Evolutionary conservation across 148 eudicot genomes (phyloP).

Genomic region (Fagopyrum homotropicum): DNA sequence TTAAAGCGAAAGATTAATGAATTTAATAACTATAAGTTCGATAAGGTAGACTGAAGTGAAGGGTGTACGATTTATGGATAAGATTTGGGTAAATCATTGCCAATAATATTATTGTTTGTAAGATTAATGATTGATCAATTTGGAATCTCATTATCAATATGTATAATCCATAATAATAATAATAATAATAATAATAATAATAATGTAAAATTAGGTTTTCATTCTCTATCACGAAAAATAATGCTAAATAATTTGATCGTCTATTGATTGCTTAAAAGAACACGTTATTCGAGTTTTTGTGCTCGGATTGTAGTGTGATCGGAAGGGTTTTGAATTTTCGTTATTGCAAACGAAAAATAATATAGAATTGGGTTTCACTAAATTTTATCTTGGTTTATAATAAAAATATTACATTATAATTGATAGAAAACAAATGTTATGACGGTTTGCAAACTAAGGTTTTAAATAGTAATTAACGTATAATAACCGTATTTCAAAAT

Average conservation of each 20-base stretch:
- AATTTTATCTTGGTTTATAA: no score
- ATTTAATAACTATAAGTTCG: not conserved
- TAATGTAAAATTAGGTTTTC: not conserved
- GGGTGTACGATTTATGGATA: not conserved
- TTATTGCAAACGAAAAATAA: no score
- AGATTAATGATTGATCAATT: not conserved
- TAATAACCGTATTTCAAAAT: no score
- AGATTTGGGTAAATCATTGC: not conserved
- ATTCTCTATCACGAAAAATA: not conserved
- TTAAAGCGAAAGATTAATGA: not conserved
- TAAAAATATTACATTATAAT: no score
- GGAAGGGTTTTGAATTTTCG: no score
- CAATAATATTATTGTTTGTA: not conserved
- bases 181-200: not conserved
- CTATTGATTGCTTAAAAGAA: no score
- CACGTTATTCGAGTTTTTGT: no score
- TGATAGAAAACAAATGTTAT: no score
- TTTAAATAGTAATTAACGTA: no score
- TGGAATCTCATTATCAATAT: not conserved
- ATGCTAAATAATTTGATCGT: not conserved
- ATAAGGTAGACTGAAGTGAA: not conserved
- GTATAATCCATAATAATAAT: not conserved
- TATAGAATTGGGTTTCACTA: no score
- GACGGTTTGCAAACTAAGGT: no score
- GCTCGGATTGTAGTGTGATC: no score